Evolutionary conservation across 192 early-diverging fungal genomes (phyloP).

Genomic region (Coemansia sp.): DNA sequence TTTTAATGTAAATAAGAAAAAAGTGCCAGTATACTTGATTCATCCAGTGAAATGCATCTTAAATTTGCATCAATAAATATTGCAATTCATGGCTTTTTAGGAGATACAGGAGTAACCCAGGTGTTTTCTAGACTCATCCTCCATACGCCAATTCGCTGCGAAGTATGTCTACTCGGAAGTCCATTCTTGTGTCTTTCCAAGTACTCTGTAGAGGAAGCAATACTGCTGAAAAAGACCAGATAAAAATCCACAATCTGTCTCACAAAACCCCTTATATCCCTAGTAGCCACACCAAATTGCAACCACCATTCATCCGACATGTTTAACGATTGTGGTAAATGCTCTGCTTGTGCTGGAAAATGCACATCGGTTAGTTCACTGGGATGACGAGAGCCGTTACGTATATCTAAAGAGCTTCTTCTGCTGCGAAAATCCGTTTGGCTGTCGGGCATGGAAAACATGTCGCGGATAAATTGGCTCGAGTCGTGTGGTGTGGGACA

Average conservation of each 20-base stretch:
- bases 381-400: too few species aligned
- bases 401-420: too few species aligned
- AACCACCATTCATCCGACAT: constrained; percentile 38
- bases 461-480: constrained; percentile 2
- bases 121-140: constrained; percentile 24
- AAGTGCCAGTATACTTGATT: too few species aligned
- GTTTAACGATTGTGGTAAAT: constrained; percentile 13
- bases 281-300: constrained; percentile 26
- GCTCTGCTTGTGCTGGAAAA: too few species aligned
- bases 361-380: too few species aligned
- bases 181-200: constrained; percentile 31
- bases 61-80: too few species aligned
- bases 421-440: not conserved
- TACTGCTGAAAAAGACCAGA: constrained; percentile 38
- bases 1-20: not conserved
- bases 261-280: constrained; percentile 44
- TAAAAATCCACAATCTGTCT: constrained; percentile 52
- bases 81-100: not conserved
- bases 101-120: constrained; percentile 10
- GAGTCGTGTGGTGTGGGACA: constrained; percentile 11
- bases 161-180: constrained; percentile 36
- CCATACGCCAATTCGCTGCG: constrained; percentile 41
- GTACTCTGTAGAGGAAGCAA: constrained; percentile 23
- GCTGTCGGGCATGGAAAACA: not conserved
- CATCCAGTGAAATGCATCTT: too few species aligned